Evolutionary conservation across 2,329 filamentous ascomycete genomes (phyloP).

Genomic region (Zymoseptoria crescenta): DNA sequence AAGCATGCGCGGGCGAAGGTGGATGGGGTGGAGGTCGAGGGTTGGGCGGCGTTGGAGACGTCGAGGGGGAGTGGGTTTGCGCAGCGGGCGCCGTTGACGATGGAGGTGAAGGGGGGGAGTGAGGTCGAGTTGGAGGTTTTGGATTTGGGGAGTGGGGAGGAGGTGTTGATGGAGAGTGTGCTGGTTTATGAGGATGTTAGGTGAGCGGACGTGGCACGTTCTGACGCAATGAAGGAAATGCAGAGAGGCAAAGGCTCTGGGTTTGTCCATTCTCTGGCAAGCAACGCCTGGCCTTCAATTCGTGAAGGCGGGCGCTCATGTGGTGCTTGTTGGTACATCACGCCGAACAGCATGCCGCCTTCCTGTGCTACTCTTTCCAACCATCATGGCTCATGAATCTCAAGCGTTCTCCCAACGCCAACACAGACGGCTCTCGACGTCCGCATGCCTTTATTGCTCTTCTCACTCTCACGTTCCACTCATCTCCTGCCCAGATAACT

Average conservation of each 20-base stretch:
- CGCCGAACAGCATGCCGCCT: not conserved
- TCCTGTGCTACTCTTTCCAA: not conserved
- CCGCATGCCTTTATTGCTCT: not conserved
- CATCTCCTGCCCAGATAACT: slow-evolving; percentile 61
- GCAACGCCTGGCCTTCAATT: not conserved
- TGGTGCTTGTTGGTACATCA: not conserved
- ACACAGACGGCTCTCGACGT: no score
- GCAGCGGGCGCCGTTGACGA: slow-evolving; percentile 17
- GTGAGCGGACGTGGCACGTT: not conserved
- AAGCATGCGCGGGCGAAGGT: slow-evolving; percentile 16
- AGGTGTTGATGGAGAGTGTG: slow-evolving; percentile 17
- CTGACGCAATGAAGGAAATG: not conserved
- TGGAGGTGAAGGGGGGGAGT: slow-evolving; percentile 12
- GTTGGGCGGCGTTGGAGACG: slow-evolving; percentile 18
- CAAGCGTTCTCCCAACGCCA: no score
- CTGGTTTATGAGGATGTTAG: slow-evolving; percentile 14
- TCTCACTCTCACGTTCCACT: not conserved
- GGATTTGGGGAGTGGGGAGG: slow-evolving; percentile 12
- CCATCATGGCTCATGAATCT: no score
- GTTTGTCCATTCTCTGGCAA: not conserved
- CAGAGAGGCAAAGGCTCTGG: not conserved
- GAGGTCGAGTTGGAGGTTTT: slow-evolving; percentile 16
- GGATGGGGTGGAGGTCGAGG: slow-evolving; percentile 11
- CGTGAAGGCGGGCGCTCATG: not conserved
- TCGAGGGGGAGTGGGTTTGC: slow-evolving; percentile 15